Conservation (phyloP, 805 yeast species). For the Ogataea glucozyma region DNA sequence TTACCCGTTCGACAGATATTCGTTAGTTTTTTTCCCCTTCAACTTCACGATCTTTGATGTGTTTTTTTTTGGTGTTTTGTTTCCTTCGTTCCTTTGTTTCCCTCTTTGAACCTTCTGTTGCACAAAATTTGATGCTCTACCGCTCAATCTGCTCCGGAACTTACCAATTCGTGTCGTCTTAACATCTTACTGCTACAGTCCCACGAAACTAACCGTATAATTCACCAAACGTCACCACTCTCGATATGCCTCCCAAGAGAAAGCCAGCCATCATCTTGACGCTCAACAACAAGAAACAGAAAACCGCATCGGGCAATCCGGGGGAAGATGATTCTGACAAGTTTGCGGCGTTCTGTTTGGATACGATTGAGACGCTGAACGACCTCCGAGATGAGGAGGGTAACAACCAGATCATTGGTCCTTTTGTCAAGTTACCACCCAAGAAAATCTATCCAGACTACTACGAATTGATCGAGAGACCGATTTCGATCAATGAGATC, state of each 20-base stretch:
- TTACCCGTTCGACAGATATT: too few species aligned
- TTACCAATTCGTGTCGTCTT: too few species aligned
- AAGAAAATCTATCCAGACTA: slow-evolving; percentile 79
- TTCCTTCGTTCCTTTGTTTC: too few species aligned
- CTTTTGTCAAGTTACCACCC: slow-evolving; percentile 72
- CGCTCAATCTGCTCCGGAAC: too few species aligned
- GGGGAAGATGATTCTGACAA: slow-evolving; percentile 19
- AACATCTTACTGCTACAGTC: too few species aligned
- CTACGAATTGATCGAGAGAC: slow-evolving; percentile 60
- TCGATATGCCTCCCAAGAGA: slow-evolving; percentile 26
- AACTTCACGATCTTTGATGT: too few species aligned
- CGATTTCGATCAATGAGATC: slow-evolving; percentile 72
- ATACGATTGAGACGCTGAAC: slow-evolving; percentile 37
- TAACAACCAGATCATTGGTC: slow-evolving; percentile 39
- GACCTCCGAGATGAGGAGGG: slow-evolving; percentile 38
- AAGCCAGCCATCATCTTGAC: slow-evolving; percentile 18
- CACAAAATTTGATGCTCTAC: too few species aligned
- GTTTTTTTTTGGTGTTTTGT: too few species aligned
- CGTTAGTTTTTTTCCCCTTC: too few species aligned
- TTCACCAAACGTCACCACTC: too few species aligned
- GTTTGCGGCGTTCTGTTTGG: slow-evolving; percentile 32
- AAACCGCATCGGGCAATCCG: slow-evolving; percentile 5
- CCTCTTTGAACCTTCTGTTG: too few species aligned
- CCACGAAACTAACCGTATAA: too few species aligned
- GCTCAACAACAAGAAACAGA: slow-evolving; percentile 22